These are phyloP conservation scores for Podila minutissima DNA, from an alignment of 192 early-diverging fungal genomes.

Conservation along the genomic window DNA sequence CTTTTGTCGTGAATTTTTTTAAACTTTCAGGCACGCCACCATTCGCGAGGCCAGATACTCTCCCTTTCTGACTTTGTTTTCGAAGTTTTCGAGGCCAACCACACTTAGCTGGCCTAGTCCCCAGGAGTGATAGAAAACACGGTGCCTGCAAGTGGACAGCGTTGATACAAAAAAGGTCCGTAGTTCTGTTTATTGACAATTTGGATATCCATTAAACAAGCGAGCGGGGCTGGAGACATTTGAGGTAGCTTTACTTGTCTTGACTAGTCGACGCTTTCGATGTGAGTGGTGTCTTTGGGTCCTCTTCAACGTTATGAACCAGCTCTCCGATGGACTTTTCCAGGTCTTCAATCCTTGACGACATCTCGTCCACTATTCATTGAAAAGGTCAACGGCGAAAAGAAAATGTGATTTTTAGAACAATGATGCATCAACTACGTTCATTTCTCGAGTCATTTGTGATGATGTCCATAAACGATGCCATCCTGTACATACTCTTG, in stretches of 20 bases:
- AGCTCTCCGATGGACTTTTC: slow-evolving; percentile 51
- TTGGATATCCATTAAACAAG: too few species aligned
- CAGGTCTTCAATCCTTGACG: slow-evolving; percentile 42
- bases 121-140: not conserved
- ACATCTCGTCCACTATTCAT: slow-evolving; percentile 46
- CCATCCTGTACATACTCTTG: slow-evolving; percentile 19
- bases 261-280: not conserved
- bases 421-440: too few species aligned
- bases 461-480: not conserved
- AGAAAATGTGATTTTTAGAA: not conserved
- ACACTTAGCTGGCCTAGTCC: not conserved
- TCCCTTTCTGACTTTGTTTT: too few species aligned
- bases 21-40: not conserved
- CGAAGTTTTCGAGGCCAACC: not conserved
- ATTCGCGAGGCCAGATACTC: not conserved
- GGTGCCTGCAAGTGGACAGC: not conserved
- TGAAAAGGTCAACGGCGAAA: not conserved
- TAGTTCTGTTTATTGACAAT: not conserved
- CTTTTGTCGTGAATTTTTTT: too few species aligned
- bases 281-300: slow-evolving; percentile 12
- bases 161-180: not conserved
- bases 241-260: not conserved
- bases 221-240: not conserved
- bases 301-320: slow-evolving; percentile 42
- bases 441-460: too few species aligned